Evolutionary conservation across 2,329 filamentous ascomycete genomes (phyloP), one percentile per base, ranked within the genome.

Genomic region (Zymoseptoria crescenta): DNA sequence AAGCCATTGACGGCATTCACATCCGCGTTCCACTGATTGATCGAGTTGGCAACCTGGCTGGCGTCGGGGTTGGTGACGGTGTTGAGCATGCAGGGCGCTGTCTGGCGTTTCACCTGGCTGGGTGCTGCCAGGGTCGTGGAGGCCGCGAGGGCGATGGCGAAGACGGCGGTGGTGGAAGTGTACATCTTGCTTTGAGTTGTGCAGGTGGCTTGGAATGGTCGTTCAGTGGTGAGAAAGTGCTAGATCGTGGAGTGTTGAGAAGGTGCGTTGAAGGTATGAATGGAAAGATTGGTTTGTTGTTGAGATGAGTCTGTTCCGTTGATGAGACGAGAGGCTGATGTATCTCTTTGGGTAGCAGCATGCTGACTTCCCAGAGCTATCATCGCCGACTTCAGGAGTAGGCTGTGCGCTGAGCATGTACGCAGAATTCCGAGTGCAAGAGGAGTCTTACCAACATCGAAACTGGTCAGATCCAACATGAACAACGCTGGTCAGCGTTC

Each of bases 1-100:
- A 89, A 73, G 28, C 80, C 73, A 57, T 78, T 76, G 45, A 84
- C 77, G 8, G 80, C 85, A 55, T 73, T 74, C 61, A 84, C 78
- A 51, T 78, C 76, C 54, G 77, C 75, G 61, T 60, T 58, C 65
- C 65, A 67, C 41, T 62, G 58, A 30, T 58, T 56, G 59, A 67
- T 65, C 30, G 60, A 57, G 41, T 54, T 56, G 27, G 55, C 19
- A 48, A 59, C 55, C 19, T 67, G 56, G 21, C 30, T 13, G 21
- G 13, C 2, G 24, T 52, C 53, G 5, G 62, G 57, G 45, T 51
- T 59, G 57, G 41, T 59, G 49, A 62, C 59, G 8, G 61, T 54
- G 35, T 63, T 41, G 49, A 62, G 4, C 50, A 63, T 59, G 58
- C 61, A 65, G 29, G 50, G 20, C 8, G 55, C 50, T 20, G 51